phyloP scores from a whole-genome alignment of 2,329 filamentous ascomycete genomes.

The Paracamarosporium sp. region DNA sequence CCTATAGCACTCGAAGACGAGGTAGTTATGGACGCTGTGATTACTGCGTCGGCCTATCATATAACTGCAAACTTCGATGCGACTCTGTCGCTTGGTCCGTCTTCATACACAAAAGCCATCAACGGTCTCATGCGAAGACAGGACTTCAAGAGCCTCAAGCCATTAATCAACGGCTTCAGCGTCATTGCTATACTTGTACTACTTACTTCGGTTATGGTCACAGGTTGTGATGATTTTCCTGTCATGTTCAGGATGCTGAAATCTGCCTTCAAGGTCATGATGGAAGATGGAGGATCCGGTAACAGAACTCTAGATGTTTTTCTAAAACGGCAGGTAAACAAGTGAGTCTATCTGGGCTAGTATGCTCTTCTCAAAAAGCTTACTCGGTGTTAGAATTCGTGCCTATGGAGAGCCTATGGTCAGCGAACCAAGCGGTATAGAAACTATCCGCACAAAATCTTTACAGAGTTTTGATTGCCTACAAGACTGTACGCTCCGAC shows the following conservation, averaged over 20 bases:
- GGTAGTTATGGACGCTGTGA: background rate
- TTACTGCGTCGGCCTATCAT: background rate
- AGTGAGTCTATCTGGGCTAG: background rate
- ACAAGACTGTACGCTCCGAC: background rate
- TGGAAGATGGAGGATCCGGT: background rate
- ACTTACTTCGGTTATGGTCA: background rate
- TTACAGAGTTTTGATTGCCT: background rate
- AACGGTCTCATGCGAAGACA: background rate
- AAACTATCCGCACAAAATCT: background rate
- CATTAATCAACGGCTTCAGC: background rate
- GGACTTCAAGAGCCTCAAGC: background rate
- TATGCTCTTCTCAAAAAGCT: background rate
- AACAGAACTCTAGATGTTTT: background rate
- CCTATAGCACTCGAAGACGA: background rate
- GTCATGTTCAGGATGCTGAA: background rate
- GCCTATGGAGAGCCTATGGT: background rate
- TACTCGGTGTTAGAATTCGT: background rate
- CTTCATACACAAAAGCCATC: background rate
- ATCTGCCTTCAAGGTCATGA: background rate
- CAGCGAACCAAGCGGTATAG: background rate
- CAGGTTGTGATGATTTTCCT: background rate
- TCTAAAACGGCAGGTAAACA: background rate
- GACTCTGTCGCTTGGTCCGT: background rate
- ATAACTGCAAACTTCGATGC: background rate
- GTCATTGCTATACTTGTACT: background rate